Percentiles rank a stretch among this genome's conserved stretches.
Evolutionary conservation across 805 yeast species (phyloP).

Genomic region (Monosporozyma servazzii): DNA sequence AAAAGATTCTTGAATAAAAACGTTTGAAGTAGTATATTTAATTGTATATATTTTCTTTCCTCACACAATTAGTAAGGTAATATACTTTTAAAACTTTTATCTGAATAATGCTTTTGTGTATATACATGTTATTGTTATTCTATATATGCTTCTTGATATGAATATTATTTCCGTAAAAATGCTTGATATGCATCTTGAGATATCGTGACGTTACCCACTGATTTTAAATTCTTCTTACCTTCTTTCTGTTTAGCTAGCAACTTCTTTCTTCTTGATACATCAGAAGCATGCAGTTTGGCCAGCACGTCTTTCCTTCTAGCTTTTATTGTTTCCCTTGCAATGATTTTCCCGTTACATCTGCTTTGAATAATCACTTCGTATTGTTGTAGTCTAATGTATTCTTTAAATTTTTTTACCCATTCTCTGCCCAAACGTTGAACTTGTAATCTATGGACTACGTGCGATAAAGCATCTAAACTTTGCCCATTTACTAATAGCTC

Average conservation of each 20-base stretch:
- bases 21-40: background rate
- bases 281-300: constrained; percentile 88
- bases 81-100: background rate
- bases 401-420: constrained; percentile 76
- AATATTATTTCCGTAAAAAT: constrained; percentile 38
- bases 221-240: constrained; percentile 74
- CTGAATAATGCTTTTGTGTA: background rate
- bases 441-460: constrained; percentile 77
- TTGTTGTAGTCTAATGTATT: constrained; percentile 69
- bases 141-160: background rate
- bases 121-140: background rate
- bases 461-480: constrained; percentile 86
- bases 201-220: constrained; percentile 68
- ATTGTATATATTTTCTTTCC: background rate
- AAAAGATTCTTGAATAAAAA: constrained; percentile 31
- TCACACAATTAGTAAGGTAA: background rate
- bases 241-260: constrained; percentile 82
- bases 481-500: constrained; percentile 84
- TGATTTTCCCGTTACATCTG: constrained; percentile 64
- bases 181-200: constrained; percentile 86
- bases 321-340: constrained; percentile 88
- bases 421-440: constrained; percentile 65
- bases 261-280: constrained; percentile 82
- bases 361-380: constrained; percentile 94
- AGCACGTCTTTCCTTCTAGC: constrained; percentile 94